phyloP scores from a whole-genome alignment of 192 early-diverging fungal genomes.

The Allomyces arbusculus region DNA sequence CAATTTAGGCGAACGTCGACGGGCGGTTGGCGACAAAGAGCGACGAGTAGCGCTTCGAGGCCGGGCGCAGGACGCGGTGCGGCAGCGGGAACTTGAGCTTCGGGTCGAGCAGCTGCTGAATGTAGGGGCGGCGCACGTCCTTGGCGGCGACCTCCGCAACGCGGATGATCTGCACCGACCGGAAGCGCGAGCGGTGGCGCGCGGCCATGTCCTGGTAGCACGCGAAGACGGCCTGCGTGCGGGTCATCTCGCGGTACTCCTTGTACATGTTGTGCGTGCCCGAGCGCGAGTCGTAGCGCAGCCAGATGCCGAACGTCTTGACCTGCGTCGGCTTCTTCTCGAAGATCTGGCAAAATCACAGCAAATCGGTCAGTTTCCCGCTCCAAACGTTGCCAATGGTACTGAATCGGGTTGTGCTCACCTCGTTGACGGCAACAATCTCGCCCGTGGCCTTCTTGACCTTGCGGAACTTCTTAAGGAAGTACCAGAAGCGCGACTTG shows the following conservation, averaged over 20 bases:
- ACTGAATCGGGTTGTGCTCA: slow-evolving; percentile 11
- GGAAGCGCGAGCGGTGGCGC: slow-evolving; percentile 92
- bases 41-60: slow-evolving; percentile 61
- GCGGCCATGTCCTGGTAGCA: slow-evolving; percentile 92
- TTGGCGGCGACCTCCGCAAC: slow-evolving; percentile 73
- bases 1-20: slow-evolving; percentile 62
- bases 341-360: slow-evolving; percentile 42
- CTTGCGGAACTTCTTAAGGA: slow-evolving; percentile 94
- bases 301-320: slow-evolving; percentile 99
- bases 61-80: slow-evolving; percentile 72
- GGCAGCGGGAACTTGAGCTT: slow-evolving; percentile 94
- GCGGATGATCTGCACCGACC: slow-evolving; percentile 97
- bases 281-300: slow-evolving; percentile 97
- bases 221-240: slow-evolving; percentile 12
- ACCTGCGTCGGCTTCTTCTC: slow-evolving; percentile 77
- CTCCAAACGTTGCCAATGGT: slow-evolving; percentile 1
- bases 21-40: slow-evolving; percentile 84
- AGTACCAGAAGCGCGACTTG: slow-evolving; percentile 99
- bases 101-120: slow-evolving; percentile 79
- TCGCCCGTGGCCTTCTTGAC: slow-evolving; percentile 98
- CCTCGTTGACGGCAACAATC: slow-evolving; percentile 93
- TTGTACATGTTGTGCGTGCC: slow-evolving; percentile 99
- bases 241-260: slow-evolving; percentile 96
- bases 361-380: neutral
- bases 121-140: slow-evolving; percentile 85